Evolutionary conservation across 352 stramenopile species (phyloP), one percentile per base, ranked within the genome.

Genomic region (Saprolegnia diclina): DNA sequence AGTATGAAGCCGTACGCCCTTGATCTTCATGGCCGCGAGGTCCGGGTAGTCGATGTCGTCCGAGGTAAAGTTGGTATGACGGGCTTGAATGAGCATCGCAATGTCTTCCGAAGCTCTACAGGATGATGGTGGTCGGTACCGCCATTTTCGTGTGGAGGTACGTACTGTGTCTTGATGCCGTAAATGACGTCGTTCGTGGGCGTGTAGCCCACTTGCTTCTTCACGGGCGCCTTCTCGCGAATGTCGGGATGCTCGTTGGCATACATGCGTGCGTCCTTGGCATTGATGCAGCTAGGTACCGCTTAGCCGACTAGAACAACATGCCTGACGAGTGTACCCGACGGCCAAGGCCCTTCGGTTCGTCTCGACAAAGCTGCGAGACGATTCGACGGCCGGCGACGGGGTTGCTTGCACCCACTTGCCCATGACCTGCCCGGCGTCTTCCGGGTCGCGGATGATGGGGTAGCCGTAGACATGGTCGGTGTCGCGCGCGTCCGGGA

Each of bases 111-210:
- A 93, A 37, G 71, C 76, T 65, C 85, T 93, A 66, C 22, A 4
- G 1, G 4, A 40, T 42, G 35, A 57, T 57, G 22, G n/a, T n/a
- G 7, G 22, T 57, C 16, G 32, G 16, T 14, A 45, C 14, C 32
- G 52, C 32, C 7, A 16, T 14, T 7, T 16, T 57, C 52, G 7
- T 11, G 18, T 14, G 3, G 13, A n/a, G 10, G 18, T 1, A 64
- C 69, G 37, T 57, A 91, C 85, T 87, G 83, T 42, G 85, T 91
- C 72, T 91, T 91, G 71, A 93, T 88, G 54, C 85, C 85, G 64
- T 82, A 89, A 44, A 76, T 78, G 24, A 72, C 78, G 38, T 91
- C 82, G 35, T 82, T 82, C 24, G 74, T 81, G 2, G 80, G 82
- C 22, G 78, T 76, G 56, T 79, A 89, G 1, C 73, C 77, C 5